Conservation (phyloP, 805 yeast species). For the Metschnikowia matae region DNA sequence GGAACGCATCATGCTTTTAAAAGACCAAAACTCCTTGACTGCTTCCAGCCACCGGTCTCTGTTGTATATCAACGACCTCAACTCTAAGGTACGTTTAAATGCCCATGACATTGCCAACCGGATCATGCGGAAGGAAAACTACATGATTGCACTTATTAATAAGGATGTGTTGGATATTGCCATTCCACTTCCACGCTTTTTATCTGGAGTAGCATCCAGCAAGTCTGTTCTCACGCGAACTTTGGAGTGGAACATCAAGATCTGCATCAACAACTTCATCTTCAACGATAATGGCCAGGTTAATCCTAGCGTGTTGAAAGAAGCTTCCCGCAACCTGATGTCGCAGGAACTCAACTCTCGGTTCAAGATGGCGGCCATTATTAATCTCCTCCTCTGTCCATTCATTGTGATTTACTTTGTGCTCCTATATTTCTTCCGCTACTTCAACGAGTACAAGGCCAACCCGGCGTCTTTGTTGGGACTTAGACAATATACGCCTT, state of each 20-base stretch:
- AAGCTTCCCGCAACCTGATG: conserved; percentile 60
- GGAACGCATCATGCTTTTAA: conserved; percentile 63
- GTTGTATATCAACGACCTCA: conserved; percentile 46
- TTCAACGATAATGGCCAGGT: conserved; percentile 83
- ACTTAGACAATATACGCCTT: conserved; percentile 81
- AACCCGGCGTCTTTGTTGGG: conserved; percentile 76
- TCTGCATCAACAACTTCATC: conserved; percentile 81
- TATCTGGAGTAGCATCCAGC: conserved; percentile 18
- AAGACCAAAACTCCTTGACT: conserved; percentile 75
- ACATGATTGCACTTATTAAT: conserved; percentile 84
- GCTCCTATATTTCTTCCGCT: conserved; percentile 78
- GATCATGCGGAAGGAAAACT: conserved; percentile 93
- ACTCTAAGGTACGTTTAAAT: conserved; percentile 70
- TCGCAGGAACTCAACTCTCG: conserved; percentile 70
- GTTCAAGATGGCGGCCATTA: conserved; percentile 80
- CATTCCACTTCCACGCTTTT: conserved; percentile 26
- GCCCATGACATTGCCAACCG: conserved; percentile 95
- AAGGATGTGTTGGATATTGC: conserved; percentile 68
- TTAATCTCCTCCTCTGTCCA: conserved; percentile 81
- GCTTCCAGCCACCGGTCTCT: conserved; percentile 30
- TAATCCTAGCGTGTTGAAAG: conserved; percentile 65
- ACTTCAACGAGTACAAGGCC: conserved; percentile 87
- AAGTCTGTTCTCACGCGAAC: conserved; percentile 66
- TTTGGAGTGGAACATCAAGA: conserved; percentile 88
- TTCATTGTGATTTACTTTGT: conserved; percentile 80